Conservation (phyloP, 1,284 basidiomycete genomes). For the Cutaneotrichosporon dermatis region DNA sequence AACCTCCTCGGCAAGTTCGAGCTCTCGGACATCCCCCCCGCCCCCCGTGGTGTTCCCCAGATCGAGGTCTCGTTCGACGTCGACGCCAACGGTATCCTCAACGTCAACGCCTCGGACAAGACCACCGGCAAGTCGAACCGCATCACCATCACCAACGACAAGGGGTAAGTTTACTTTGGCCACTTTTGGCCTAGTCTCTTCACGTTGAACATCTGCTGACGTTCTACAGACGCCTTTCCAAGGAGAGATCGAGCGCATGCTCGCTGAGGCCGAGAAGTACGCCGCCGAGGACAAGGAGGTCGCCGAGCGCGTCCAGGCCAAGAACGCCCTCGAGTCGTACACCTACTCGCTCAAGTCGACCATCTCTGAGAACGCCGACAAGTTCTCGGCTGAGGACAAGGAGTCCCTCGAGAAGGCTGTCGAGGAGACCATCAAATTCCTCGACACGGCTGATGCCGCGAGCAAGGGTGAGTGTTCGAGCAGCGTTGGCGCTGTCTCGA, state of each 20-base stretch:
- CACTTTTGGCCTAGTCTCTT: too few species aligned
- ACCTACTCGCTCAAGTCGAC: conserved; percentile 95
- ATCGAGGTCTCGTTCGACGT: conserved; percentile 99
- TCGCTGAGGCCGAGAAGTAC: conserved; percentile 81
- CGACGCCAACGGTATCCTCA: conserved; percentile 96
- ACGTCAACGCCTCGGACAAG: conserved; percentile 89
- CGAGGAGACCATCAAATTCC: conserved; percentile 81
- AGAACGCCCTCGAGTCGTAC: conserved; percentile 59
- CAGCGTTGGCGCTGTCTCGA: too few species aligned
- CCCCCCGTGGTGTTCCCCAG: conserved; percentile 97
- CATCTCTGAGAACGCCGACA: conserved; percentile 73
- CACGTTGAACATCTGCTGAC: too few species aligned
- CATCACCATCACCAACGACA: conserved; percentile 98
- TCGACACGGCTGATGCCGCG: conserved; percentile 80
- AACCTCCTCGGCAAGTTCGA: conserved; percentile 99
- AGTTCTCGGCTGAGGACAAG: conserved; percentile 87
- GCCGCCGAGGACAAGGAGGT: conserved; percentile 50
- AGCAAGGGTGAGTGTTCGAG: too few species aligned
- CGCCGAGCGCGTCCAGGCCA: conserved; percentile 67
- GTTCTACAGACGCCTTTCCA: conserved; percentile 65
- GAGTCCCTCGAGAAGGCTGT: conserved; percentile 75
- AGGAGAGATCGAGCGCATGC: conserved; percentile 99
- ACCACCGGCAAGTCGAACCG: conserved; percentile 75
- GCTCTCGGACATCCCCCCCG: conserved; percentile 94
- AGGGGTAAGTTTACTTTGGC: conserved; percentile 55